Conservation (phyloP, 768 basidiomycete species). For the Mycena leptocephala region DNA sequence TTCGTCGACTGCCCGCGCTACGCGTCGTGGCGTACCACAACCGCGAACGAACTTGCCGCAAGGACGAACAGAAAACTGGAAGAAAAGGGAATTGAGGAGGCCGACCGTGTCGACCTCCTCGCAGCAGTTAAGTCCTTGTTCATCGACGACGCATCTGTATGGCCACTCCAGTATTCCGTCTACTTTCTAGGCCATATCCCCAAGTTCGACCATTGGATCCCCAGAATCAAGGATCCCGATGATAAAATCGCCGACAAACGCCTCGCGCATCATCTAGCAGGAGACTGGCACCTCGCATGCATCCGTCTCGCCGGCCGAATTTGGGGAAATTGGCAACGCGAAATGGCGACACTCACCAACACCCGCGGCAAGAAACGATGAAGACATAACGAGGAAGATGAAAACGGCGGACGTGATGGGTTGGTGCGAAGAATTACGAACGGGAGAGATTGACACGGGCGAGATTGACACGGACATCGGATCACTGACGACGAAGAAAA, state of each 20-base stretch:
- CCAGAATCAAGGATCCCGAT: not conserved
- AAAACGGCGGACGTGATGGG: not conserved
- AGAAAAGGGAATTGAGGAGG: not conserved
- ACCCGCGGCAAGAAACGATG: not conserved
- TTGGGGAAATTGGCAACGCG: constrained; percentile 10
- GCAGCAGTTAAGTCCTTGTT: constrained; percentile 4
- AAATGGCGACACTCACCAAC: not conserved
- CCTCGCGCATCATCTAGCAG: constrained; percentile 7
- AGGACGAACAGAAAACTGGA: not conserved
- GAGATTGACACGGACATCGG: not conserved
- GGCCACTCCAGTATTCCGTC: not conserved
- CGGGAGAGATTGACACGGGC: not conserved
- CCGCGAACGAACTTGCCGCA: not conserved
- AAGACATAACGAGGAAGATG: too few relatives aligned
- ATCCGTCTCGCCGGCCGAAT: constrained; percentile 9
- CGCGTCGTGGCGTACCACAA: not conserved
- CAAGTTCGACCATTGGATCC: not conserved
- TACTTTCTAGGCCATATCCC: constrained; percentile 5
- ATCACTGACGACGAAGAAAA: not conserved
- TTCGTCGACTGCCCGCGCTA: not conserved
- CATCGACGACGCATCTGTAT: not conserved
- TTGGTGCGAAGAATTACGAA: not conserved
- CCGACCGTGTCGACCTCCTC: not conserved
- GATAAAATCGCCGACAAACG: not conserved
- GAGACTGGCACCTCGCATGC: not conserved